Percentiles rank a stretch among this genome's conserved stretches.
Evolutionary conservation across 2,329 filamentous ascomycete genomes (phyloP).

Genomic region (Phialophora expanda): DNA sequence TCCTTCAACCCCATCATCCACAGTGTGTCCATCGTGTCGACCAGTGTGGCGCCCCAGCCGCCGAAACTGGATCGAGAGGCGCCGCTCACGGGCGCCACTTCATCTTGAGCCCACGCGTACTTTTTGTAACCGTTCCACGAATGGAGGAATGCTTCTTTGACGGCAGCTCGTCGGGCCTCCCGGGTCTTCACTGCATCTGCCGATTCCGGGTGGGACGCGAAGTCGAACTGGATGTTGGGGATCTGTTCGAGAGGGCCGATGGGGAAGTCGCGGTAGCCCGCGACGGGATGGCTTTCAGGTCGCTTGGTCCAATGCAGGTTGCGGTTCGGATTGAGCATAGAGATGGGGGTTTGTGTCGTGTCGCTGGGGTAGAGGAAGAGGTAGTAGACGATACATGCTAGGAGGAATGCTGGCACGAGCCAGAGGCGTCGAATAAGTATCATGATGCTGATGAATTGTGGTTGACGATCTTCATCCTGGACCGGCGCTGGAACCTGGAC

Average conservation of each 20-base stretch:
- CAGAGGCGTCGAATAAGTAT: slow-evolving; percentile 35
- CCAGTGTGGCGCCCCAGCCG: slow-evolving; percentile 70
- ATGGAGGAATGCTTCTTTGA: slow-evolving; percentile 59
- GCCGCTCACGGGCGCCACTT: slow-evolving; percentile 64
- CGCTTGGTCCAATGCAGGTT: slow-evolving; percentile 34
- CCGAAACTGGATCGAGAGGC: slow-evolving; percentile 63
- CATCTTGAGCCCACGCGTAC: slow-evolving; percentile 68
- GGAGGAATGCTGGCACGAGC: slow-evolving; percentile 35
- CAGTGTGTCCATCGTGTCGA: slow-evolving; percentile 72
- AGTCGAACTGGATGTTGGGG: slow-evolving; percentile 39
- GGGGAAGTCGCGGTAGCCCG: slow-evolving; percentile 31
- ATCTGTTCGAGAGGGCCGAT: slow-evolving; percentile 32
- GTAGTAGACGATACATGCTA: slow-evolving; percentile 36
- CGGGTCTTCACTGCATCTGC: slow-evolving; percentile 24
- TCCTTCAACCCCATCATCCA: slow-evolving; percentile 72
- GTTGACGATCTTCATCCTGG: slow-evolving; percentile 10
- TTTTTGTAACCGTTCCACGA: slow-evolving; percentile 67
- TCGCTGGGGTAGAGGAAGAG: slow-evolving; percentile 30
- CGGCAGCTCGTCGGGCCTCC: slow-evolving; percentile 48
- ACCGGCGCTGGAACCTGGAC: neutral
- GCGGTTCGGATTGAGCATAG: slow-evolving; percentile 8
- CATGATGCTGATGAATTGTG: slow-evolving; percentile 25
- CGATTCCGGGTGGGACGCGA: slow-evolving; percentile 32
- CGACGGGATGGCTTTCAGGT: slow-evolving; percentile 36
- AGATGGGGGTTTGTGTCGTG: slow-evolving; percentile 1